Base-by-base conservation (phyloP, 1,139 yeast genomes). In the Wickerhamomyces sp. region DNA sequence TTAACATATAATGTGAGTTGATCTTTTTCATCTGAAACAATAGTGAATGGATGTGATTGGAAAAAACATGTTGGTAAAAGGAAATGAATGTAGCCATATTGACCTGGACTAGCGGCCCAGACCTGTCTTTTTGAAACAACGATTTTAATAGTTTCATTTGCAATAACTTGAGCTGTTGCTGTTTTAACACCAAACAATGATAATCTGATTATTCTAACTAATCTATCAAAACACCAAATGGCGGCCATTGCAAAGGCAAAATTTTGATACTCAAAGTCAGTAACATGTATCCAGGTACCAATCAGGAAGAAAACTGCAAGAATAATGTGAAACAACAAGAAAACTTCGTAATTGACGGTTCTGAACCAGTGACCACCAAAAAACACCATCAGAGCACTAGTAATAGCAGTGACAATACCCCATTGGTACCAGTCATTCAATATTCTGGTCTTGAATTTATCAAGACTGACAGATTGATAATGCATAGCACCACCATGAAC, bases 41-140 rank as follows among this genome's bases (percentile, higher is more conserved):
- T 57, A 0, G 80, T 71, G 49, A 75, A 74, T 2, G 81, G 81
- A 54, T 75, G 81, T 1, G 78, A 70, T 52, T 75, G 79, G 74
- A 76, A 74, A 54, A 73, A 73, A 1, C 80, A 40, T 8, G 44
- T 36, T 40, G 67, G 59, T 7, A 57, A 40, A 14, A 72, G 65
- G 46, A 74, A 72, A 49, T 64, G 59, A 19, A 66, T 41, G 44
- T 55, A 66, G 3, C 65, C 65, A 44, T 55, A 65, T 13, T 61
- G 53, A n/a, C 70, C 71, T 12, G 68, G 67, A 37, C 41, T 45
- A 13, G 66, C 57, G 33, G 46, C 58, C 39, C 56, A 55, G 17
- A 61, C 43, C 5, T 47, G 28, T 58, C 42, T 59, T 36, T 50
- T 58, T 16, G 58, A 56, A 17, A 65, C 48, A 6, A 48, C 49